Base-by-base conservation (phyloP, 495 filamentous ascomycete species). In the Cryomyces minteri region DNA sequence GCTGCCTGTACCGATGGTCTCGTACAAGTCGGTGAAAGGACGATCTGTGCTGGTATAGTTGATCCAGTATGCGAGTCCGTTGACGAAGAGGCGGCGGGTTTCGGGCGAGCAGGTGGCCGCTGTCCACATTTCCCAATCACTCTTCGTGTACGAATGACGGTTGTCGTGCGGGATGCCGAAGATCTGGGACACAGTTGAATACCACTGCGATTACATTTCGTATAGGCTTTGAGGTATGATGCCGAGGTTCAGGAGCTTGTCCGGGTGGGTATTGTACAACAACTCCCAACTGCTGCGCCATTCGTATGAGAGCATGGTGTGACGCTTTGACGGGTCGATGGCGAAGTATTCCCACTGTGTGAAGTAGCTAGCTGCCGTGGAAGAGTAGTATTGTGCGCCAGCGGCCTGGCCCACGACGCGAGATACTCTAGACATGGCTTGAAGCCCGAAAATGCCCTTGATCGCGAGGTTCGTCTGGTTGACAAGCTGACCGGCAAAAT, bases 191-290 rank as follows among this genome's bases (percentile, higher is more conserved):
- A 72, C 54, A 6, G 66, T 70, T 4, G 62, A 62, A 53, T 74
- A 74, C 57, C 69, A 74, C 18, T 53, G 47, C 44, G 66, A 70
- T 48, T 74, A 70, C 68, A 72, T 73, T 41, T 70, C 60, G 48
- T 72, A 74, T 40, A 73, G 61, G 6, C 57, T 61, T 18, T 69
- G 51, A 0, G 69, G 67, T 28, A 74, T 67, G 34, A 74, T 47
- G 5, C 36, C 53, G 39, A 73, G 52, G 6, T 58, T 60, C 39
- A 74, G 54, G 40, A 69, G 62, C 9, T 55, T 60, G n/a, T n/a
- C n/a, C n/a, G n/a, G n/a, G n/a, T n/a, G n/a, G n/a, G n/a, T n/a
- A 41, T 74, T 74, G 58, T 73, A 74, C 9, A 73, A 58, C 14
- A 72, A 58, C 33, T 46, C 43, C 46, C 54, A 60, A 30, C 48